Base-by-base conservation (phyloP, 106 monocot genomes). In the Dioscorea dumetorum region DNA sequence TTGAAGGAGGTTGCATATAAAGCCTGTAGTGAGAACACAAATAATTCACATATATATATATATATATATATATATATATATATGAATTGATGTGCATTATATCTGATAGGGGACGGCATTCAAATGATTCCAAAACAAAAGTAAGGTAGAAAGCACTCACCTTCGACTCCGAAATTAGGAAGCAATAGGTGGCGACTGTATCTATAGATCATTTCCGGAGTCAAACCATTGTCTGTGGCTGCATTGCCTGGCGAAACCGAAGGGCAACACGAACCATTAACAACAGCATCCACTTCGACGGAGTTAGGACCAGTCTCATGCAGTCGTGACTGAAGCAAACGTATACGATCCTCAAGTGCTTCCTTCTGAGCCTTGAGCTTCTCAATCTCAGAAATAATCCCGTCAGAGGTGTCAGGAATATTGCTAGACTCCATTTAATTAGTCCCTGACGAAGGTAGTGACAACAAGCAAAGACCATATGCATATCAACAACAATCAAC, bases 151-250 rank as follows among this genome's bases (percentile, higher is more conserved):
- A 53, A 14, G 0, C 24, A 18, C 61, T 11, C 21, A 89, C 95
- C 95, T 80, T 86, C 73, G 53, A 97, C 97, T 4, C 97, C 97
- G 34, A 97, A 97, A 73, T 75, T 61, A n/a, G 91, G 92, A 14
- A 97, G 86, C 24, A 97, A 48, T 28, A 97, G 81, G 63, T 92
- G 97, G 22, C 97, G 88, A 69, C 97, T 97, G 68, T 89, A 97
- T 67, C 97, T 75, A 56, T 87, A 78, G 51, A 97, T 80, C 91
- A 89, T 92, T 21, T 87, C 84, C 34, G 76, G 61, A n/a, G 74
- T 82, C 68, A 97, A 66, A 0, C 86, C 87, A 54, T 80, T 68
- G 6, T 51, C 34, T n/a, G 22, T 13, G 5, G 49, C 61, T 22
- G 19, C 60, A 48, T 65, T 65, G 1, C 52, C 64, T 31, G 33